Conservation (phyloP, 495 filamentous ascomycete species). For the Diplogelasinospora grovesii region DNA sequence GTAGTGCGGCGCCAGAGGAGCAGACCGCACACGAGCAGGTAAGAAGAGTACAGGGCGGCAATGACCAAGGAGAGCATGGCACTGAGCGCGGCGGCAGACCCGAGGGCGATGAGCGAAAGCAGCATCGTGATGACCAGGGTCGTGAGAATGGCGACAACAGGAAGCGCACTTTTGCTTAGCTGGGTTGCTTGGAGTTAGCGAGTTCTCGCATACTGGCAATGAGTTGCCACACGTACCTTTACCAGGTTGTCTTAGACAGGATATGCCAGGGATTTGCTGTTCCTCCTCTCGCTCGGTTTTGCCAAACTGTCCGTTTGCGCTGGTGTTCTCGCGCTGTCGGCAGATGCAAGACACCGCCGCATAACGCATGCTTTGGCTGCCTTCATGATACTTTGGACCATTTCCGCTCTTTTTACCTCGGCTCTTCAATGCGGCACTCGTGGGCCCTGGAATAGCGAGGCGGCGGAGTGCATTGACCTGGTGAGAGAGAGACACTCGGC, state of each 20-base stretch:
- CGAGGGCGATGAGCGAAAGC: slow-evolving; percentile 53
- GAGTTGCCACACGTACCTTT: slow-evolving; percentile 29
- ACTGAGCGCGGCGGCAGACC: slow-evolving; percentile 47
- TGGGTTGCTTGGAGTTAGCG: slow-evolving; percentile 9
- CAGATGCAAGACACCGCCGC: slow-evolving; percentile 14
- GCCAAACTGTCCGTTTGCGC: slow-evolving; percentile 20
- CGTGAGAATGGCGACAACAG: slow-evolving; percentile 41
- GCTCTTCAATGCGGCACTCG: neutral
- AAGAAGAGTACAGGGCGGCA: slow-evolving; percentile 33
- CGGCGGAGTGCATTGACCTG: neutral
- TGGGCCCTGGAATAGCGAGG: neutral
- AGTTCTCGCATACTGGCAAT: slow-evolving; percentile 16
- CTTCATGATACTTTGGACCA: neutral
- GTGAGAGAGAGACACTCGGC: neutral
- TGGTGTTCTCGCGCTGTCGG: slow-evolving; percentile 17
- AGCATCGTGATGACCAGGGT: slow-evolving; percentile 43
- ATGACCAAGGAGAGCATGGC: slow-evolving; percentile 44
- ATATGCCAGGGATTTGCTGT: slow-evolving; percentile 20
- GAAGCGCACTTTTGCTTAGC: slow-evolving; percentile 32
- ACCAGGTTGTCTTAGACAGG: slow-evolving; percentile 39
- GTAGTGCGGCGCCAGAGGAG: slow-evolving; percentile 43
- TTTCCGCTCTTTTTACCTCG: neutral
- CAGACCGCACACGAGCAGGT: slow-evolving; percentile 41
- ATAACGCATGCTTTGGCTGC: slow-evolving; percentile 8
- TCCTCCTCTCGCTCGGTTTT: slow-evolving; percentile 17